These are phyloP conservation scores for Colletotrichum siamense DNA, from an alignment of 2,329 filamentous ascomycete species.

Conservation along the genomic window DNA sequence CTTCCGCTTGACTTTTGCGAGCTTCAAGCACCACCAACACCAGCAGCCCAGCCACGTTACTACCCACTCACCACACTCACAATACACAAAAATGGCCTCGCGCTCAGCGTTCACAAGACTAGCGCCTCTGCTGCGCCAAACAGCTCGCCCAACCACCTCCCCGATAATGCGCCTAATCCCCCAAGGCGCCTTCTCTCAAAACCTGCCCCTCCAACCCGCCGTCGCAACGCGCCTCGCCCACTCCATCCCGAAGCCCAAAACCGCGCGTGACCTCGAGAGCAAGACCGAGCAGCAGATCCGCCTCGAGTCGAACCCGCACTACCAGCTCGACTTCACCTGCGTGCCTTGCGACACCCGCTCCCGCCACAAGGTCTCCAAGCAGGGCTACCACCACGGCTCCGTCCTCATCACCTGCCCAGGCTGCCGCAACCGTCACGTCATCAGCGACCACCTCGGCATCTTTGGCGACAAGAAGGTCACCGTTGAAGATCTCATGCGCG, in stretches of 20 bases:
- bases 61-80: neutral
- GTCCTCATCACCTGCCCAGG: constrained; percentile 87
- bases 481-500: constrained; percentile 77
- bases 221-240: constrained; percentile 28
- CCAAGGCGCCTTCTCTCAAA: neutral
- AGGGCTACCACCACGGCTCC: constrained; percentile 91
- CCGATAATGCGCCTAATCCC: neutral
- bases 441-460: constrained; percentile 84
- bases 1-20: neutral
- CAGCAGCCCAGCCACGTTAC: neutral
- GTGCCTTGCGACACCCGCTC: constrained; percentile 81
- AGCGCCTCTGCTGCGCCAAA: constrained; percentile 10
- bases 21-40: neutral
- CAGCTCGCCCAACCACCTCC: neutral
- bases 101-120: constrained; percentile 2
- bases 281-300: constrained; percentile 24
- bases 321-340: constrained; percentile 92
- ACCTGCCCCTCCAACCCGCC: neutral
- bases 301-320: constrained; percentile 65
- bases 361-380: constrained; percentile 87
- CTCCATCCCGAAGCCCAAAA: constrained; percentile 26
- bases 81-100: constrained; percentile 8
- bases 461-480: constrained; percentile 76
- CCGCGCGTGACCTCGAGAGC: constrained; percentile 22
- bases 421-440: constrained; percentile 88